phyloP scores from a whole-genome alignment of 2,329 filamentous ascomycete species.

The Sporothrix luriei region DNA sequence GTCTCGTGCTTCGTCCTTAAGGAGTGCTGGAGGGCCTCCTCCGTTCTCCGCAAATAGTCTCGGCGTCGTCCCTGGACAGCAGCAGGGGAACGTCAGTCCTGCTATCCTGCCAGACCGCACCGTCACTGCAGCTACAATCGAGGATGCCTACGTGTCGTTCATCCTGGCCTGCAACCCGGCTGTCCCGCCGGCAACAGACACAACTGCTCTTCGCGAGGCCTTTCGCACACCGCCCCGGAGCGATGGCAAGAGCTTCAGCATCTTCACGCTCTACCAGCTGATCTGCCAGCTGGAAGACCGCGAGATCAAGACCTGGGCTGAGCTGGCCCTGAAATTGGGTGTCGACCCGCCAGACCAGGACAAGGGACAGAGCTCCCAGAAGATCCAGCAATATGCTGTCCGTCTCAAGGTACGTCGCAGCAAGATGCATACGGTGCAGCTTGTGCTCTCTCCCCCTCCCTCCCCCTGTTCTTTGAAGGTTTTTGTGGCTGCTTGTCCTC shows the following conservation, averaged over 20 bases:
- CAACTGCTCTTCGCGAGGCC: slow-evolving; percentile 68
- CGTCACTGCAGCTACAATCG: slow-evolving; percentile 71
- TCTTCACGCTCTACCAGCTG: slow-evolving; percentile 74
- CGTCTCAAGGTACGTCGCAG: slow-evolving; percentile 70
- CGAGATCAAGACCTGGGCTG: slow-evolving; percentile 91
- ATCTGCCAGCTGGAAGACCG: slow-evolving; percentile 77
- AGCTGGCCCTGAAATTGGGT: slow-evolving; percentile 81
- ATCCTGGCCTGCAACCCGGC: slow-evolving; percentile 90
- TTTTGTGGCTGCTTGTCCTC: background rate
- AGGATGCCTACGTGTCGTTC: slow-evolving; percentile 80
- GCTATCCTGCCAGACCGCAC: slow-evolving; percentile 63
- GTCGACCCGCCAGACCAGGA: slow-evolving; percentile 80
- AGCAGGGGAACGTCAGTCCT: background rate
- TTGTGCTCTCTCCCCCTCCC: background rate
- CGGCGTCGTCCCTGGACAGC: background rate
- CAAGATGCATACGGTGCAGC: background rate
- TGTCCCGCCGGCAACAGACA: slow-evolving; percentile 70
- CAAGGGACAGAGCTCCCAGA: slow-evolving; percentile 87
- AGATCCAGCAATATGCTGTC: slow-evolving; percentile 93
- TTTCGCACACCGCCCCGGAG: slow-evolving; percentile 83
- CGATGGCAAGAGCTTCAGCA: slow-evolving; percentile 82
- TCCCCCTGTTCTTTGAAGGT: too few species aligned
- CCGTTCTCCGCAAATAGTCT: background rate
- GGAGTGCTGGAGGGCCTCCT: background rate
- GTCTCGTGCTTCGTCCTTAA: slow-evolving; percentile 1